Conservation (phyloP, 768 basidiomycete genomes). For the Tylopilus felleus region DNA sequence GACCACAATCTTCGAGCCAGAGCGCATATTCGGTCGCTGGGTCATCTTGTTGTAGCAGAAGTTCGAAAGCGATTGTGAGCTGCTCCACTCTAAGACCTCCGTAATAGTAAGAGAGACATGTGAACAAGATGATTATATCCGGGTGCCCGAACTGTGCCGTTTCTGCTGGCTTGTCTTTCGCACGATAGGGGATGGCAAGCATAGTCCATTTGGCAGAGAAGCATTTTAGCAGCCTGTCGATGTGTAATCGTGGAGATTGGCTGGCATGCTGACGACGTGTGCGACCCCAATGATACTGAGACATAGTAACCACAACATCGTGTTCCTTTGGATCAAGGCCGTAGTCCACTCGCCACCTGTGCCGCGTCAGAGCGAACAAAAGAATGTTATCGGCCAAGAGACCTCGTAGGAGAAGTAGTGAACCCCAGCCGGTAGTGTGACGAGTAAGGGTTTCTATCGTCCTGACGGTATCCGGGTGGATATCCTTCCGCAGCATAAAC, state of each 20-base stretch:
- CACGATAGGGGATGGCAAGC: constrained; percentile 38
- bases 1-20: constrained; percentile 24
- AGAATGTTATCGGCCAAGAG: constrained; percentile 32
- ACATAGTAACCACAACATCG: no score
- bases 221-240: no score
- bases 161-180: constrained; percentile 35
- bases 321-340: background rate
- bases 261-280: no score
- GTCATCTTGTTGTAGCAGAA: constrained; percentile 29
- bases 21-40: constrained; percentile 30
- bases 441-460: background rate
- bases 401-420: constrained; percentile 34
- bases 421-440: background rate
- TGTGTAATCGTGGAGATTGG: no score
- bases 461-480: background rate
- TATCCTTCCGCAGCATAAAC: constrained; percentile 22
- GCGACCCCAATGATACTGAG: no score
- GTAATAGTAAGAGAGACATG: background rate
- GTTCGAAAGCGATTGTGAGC: constrained; percentile 28
- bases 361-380: constrained; percentile 29
- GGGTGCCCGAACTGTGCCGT: constrained; percentile 25
- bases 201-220: constrained; percentile 23
- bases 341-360: constrained; percentile 18
- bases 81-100: constrained; percentile 22
- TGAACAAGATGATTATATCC: background rate